phyloP scores from a whole-genome alignment of 352 stramenopile species.

The Globisporangium echinulatum region DNA sequence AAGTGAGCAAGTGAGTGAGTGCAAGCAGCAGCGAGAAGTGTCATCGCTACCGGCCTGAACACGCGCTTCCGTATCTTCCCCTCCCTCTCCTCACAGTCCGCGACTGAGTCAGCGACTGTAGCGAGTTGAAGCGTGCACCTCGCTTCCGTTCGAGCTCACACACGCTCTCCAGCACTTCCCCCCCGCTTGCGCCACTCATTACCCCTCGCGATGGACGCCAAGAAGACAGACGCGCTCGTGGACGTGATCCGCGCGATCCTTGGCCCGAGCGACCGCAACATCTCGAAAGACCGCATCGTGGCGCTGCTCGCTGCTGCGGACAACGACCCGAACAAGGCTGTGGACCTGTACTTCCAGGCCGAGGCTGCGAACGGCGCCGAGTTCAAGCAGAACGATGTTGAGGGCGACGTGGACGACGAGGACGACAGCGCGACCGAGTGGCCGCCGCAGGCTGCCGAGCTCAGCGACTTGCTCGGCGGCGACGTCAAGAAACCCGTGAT shows the following conservation, averaged over 20 bases:
- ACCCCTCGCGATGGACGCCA: constrained; percentile 29
- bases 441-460: constrained; percentile 40
- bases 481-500: constrained; percentile 54
- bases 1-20: too few species aligned
- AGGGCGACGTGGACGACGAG: constrained; percentile 31
- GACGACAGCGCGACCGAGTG: constrained; percentile 24
- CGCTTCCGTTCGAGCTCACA: too few species aligned
- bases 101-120: too few species aligned
- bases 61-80: too few species aligned
- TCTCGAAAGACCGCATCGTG: constrained; percentile 62
- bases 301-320: constrained; percentile 45
- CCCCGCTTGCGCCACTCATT: neutral
- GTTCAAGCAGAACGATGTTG: constrained; percentile 46
- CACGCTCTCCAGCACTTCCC: too few species aligned
- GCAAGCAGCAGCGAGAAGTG: too few species aligned
- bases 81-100: too few species aligned
- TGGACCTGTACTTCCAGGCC: constrained; percentile 75
- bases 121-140: too few species aligned
- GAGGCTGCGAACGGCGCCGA: constrained; percentile 33
- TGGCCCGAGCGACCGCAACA: constrained; percentile 37
- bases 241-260: constrained; percentile 77
- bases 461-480: constrained; percentile 68
- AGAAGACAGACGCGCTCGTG: constrained; percentile 58
- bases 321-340: constrained; percentile 79
- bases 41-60: too few species aligned